Conservation (phyloP, 2,329 filamentous ascomycete species). For the Gnomoniopsis sp. region DNA sequence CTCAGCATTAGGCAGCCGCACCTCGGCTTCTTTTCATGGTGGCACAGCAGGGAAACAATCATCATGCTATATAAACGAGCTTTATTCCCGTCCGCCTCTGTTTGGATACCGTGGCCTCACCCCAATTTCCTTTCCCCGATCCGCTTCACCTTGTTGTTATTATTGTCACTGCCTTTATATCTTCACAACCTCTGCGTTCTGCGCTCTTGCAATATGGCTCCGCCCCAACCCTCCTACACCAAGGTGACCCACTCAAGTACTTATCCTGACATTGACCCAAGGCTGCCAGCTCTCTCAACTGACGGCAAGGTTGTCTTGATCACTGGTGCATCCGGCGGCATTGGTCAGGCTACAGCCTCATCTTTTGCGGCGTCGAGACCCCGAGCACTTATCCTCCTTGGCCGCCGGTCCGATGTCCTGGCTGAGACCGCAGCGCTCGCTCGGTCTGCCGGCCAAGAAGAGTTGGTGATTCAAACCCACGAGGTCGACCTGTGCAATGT, state of each 20-base stretch:
- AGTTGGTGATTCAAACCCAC: slow-evolving; percentile 22
- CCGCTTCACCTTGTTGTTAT: no score
- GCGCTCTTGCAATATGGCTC: background rate
- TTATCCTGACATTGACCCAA: slow-evolving; percentile 17
- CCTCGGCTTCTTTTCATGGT: no score
- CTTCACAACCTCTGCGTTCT: no score
- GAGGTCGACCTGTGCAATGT: slow-evolving; percentile 23
- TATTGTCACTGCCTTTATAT: no score
- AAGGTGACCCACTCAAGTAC: slow-evolving; percentile 14
- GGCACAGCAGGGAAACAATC: no score
- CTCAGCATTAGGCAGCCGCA: no score
- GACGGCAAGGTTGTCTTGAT: slow-evolving; percentile 31
- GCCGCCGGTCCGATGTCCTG: slow-evolving; percentile 17
- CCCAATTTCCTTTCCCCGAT: no score
- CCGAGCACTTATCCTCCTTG: slow-evolving; percentile 16
- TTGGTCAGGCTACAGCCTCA: slow-evolving; percentile 31
- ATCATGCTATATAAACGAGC: no score
- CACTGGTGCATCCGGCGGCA: slow-evolving; percentile 32
- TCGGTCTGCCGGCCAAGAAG: background rate
- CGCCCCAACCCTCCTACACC: slow-evolving; percentile 18
- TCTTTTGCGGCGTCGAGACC: slow-evolving; percentile 32
- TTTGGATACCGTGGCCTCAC: no score
- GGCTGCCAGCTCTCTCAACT: slow-evolving; percentile 16
- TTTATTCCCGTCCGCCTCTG: no score
- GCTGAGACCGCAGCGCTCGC: slow-evolving; percentile 13